These are phyloP conservation scores for Silene conica DNA, from an alignment of 148 eudicot genomes.

Conservation along the genomic window DNA sequence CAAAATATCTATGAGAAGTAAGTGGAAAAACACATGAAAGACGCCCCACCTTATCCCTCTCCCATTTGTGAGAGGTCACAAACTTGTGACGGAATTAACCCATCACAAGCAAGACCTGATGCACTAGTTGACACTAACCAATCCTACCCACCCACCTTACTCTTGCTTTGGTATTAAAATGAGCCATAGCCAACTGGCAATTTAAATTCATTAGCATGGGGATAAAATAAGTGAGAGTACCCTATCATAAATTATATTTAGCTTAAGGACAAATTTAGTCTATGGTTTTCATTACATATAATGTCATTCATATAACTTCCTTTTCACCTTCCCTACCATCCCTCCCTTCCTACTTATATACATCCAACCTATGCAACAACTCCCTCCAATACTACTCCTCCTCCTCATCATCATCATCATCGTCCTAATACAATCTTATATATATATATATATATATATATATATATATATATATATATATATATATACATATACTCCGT, in stretches of 20 bases:
- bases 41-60: too few relatives aligned
- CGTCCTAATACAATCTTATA: too few relatives aligned
- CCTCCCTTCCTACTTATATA: not conserved
- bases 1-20: too few relatives aligned
- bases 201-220: slow-evolving; percentile 38
- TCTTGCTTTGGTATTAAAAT: slow-evolving; percentile 26
- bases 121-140: not conserved
- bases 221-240: slow-evolving; percentile 20
- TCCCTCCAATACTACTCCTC: too few relatives aligned
- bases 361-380: not conserved
- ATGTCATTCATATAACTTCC: not conserved
- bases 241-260: not conserved
- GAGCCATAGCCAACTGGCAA: slow-evolving; percentile 56
- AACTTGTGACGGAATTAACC: too few relatives aligned
- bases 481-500: too few relatives aligned
- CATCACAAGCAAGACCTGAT: too few relatives aligned
- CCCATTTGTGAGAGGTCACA: too few relatives aligned
- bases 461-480: too few relatives aligned
- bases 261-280: slow-evolving; percentile 4
- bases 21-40: too few relatives aligned
- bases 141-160: not conserved
- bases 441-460: too few relatives aligned
- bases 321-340: slow-evolving; percentile 9
- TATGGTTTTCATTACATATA: not conserved
- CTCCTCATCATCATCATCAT: too few relatives aligned